Evolutionary conservation across 768 basidiomycete genomes (phyloP), one percentile per base, ranked within the genome.

Genomic region (Crucibulum laeve): DNA sequence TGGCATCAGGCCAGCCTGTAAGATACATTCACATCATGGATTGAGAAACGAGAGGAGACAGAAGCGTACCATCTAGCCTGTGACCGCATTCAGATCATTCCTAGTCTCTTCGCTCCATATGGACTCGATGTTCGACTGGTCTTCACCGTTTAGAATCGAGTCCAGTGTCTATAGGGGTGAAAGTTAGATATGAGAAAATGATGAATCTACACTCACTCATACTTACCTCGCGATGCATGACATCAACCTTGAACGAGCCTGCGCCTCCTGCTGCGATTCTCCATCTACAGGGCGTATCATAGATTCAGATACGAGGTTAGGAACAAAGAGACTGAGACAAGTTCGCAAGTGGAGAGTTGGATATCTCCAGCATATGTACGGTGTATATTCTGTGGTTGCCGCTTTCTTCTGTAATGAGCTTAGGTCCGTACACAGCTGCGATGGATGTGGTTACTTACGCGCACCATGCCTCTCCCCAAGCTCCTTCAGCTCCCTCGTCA

Each of bases 1-100:
- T 48, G 4, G 73, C 53, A 51, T 86, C 84, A 3, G 75, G 68
- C 77, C 82, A 86, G 3, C 70, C 83, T 82, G 46, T 10, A 21
- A 15, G 23, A 15, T 5, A 17, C 30, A 25, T 8, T 10, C 34
- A 30, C n/a, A n/a, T n/a, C 23, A 25, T 21, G 34, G 28, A 32
- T 32, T 17, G 26, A 15, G 21, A 25, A 33, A 37, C 3, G 14
- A 25, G 34, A 25, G 6, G 38, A 5, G 15, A 30, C 7, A 15
- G n/a, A 7, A n/a, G 44, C 62, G 25, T 52, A 74, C 82, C 77
- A 8, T 73, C 54, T 1, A 85, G 56, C n/a, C 71, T 56, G 54
- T 87, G 84, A 70, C 57, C 2, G 69, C 52, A 8, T 72, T 78
- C 3, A 84, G 53, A 2, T 74, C 56, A 14, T 56, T 48, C 14